Evolutionary conservation across 2,329 filamentous ascomycete genomes (phyloP), one percentile per base, ranked within the genome.

Genomic region (Calonectria honghensis): DNA sequence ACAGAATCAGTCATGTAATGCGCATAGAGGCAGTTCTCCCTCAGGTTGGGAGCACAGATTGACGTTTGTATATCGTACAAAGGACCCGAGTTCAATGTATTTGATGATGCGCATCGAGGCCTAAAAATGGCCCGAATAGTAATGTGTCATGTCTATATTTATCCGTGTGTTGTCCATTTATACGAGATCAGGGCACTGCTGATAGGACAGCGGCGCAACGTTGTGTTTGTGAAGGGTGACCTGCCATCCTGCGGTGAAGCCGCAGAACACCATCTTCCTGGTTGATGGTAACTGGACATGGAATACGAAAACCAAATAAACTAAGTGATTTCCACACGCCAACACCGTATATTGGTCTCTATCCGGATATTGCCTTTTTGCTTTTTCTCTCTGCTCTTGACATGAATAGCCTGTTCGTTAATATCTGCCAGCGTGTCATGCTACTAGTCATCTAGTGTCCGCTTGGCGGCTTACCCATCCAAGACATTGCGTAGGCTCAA

Each of bases 131-230:
- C 32, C 35, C 57, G 57, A 41, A 41, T 45, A 63, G 57, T 32
- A 63, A 31, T 63, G 37, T 37, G 57, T 29, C 57, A 41, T 63
- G 57, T 63, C 57, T 63, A 63, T 41, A 63, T 63, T 63, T 63
- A 63, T 63, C 57, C 57, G 27, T 14, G 24, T 41, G n/a, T 39
- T 29, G 24, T 41, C 35, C 7, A 41, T 16, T 39, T 63, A 63
- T 63, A 63, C 57, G 57, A 63, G 57, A 63, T 41, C 39, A 6
- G 57, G 24, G n/a, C 37, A 16, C 14, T 11, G 13, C 57, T 63
- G 57, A 63, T 63, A 41, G 57, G 57, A 29, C 10, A 4, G 57
- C 27, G 11, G 24, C 6, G 37, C 24, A 63, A 14, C n/a, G 35
- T 29, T 27, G 57, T 29, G 57, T 63, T 41, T 63, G 57, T 63